A percentile compares a stretch with the other conserved stretches of the same genome.
phyloP scores from a whole-genome alignment of 495 filamentous ascomycete genomes.

The Hypomontagnella submonticulosa region DNA sequence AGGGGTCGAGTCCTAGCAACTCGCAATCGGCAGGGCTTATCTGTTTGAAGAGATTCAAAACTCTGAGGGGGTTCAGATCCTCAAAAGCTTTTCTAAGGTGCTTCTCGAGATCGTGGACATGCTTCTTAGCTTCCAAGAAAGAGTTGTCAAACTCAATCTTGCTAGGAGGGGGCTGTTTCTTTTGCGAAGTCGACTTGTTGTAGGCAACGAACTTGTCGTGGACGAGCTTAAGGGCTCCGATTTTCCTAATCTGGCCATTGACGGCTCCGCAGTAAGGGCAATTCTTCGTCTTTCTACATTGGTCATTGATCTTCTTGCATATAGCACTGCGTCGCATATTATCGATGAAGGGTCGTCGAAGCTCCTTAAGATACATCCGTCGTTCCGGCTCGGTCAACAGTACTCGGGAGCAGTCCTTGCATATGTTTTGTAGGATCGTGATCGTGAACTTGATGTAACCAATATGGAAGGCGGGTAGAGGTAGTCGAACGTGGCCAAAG shows the following conservation, averaged over 20 bases:
- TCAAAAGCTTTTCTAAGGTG: constrained; percentile 91
- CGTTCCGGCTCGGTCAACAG: constrained; percentile 81
- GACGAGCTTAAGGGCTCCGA: constrained; percentile 87
- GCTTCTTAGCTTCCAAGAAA: constrained; percentile 77
- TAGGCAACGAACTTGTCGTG: constrained; percentile 91
- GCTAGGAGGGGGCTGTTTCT: constrained; percentile 80
- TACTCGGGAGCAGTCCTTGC: constrained; percentile 85
- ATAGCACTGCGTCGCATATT: constrained; percentile 82
- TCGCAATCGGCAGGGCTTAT: constrained; percentile 90
- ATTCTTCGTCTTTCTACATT: constrained; percentile 82
- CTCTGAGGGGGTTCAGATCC: constrained; percentile 88
- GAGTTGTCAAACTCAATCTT: constrained; percentile 87
- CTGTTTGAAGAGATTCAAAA: constrained; percentile 88
- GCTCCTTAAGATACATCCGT: constrained; percentile 75
- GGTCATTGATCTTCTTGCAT: constrained; percentile 85
- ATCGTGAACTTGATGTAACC: constrained; percentile 94
- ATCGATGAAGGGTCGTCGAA: constrained; percentile 85
- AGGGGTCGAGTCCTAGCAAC: constrained; percentile 85
- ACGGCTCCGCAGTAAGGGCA: constrained; percentile 80
- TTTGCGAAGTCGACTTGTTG: constrained; percentile 84
- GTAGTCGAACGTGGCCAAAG: constrained; percentile 90
- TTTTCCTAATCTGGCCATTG: constrained; percentile 91
- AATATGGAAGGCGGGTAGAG: constrained; percentile 92
- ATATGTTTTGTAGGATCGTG: constrained; percentile 88
- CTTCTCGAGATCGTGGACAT: constrained; percentile 85